Percentiles rank a stretch among this genome's conserved stretches.
Evolutionary conservation across 345 rosid genomes (phyloP).

Genomic region (Psidium friedrichsthalianum): DNA sequence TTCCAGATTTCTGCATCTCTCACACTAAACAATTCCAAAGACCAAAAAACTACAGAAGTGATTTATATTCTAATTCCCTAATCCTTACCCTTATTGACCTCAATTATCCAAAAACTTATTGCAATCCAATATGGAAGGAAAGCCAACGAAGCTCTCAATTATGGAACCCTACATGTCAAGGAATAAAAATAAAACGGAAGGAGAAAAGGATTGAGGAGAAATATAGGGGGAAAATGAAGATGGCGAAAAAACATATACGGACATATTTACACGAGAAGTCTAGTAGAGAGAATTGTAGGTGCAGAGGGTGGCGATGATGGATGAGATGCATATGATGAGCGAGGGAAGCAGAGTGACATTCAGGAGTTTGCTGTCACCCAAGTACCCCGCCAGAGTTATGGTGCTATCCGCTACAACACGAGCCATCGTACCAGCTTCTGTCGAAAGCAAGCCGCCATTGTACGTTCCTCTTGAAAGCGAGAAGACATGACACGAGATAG

Average conservation of each 20-base stretch:
- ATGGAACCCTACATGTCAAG: not conserved
- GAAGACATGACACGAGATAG: constrained; percentile 97
- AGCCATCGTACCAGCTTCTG: constrained; percentile 95
- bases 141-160: not conserved
- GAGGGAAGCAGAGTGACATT: constrained; percentile 87
- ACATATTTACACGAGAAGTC: not conserved
- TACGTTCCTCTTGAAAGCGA: constrained; percentile 85
- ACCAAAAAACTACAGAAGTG: not conserved
- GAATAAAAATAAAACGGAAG: not conserved
- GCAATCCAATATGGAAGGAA: not conserved
- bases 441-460: constrained; percentile 89
- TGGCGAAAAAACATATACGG: not conserved
- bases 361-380: constrained; percentile 60
- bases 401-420: constrained; percentile 93
- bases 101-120: not conserved
- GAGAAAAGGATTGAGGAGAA: not conserved
- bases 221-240: not conserved
- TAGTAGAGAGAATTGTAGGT: constrained; percentile 94
- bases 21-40: not conserved
- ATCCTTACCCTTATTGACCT: not conserved
- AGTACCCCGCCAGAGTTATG: constrained; percentile 80
- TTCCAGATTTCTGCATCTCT: not conserved
- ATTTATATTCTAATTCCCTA: not conserved
- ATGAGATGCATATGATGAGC: constrained; percentile 54
- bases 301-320: constrained; percentile 74